Percentiles rank a stretch among this genome's conserved stretches.
These are phyloP conservation scores for Ustilago lituana DNA, from an alignment of 1,284 basidiomycete species.

Conservation along the genomic window DNA sequence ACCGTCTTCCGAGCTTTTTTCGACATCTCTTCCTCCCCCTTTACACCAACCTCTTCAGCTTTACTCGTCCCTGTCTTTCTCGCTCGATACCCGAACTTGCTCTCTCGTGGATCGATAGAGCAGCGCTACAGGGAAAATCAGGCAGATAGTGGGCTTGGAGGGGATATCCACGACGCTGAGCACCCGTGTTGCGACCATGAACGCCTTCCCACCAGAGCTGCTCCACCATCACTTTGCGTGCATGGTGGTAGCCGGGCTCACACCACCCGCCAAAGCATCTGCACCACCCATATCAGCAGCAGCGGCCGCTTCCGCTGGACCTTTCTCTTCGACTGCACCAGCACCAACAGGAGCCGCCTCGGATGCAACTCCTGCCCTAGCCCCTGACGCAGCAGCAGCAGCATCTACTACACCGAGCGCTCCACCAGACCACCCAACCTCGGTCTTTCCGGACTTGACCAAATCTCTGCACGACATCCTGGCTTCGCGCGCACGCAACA, in stretches of 20 bases:
- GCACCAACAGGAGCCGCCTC: constrained; percentile 10
- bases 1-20: constrained; percentile 13
- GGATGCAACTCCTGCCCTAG: not conserved
- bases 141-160: too few relatives aligned
- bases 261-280: constrained; percentile 20
- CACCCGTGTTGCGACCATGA: constrained; percentile 49
- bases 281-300: constrained; percentile 8
- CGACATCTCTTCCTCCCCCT: too few relatives aligned
- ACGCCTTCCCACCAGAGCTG: constrained; percentile 60
- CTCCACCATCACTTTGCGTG: constrained; percentile 61
- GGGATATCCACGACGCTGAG: too few relatives aligned
- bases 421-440: constrained; percentile 23
- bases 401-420: too few relatives aligned
- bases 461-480: constrained; percentile 48
- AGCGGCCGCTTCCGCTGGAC: constrained; percentile 4
- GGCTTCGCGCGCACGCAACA: constrained; percentile 37
- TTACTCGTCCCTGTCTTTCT: too few relatives aligned
- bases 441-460: constrained; percentile 41
- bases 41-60: too few relatives aligned
- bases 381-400: not conserved
- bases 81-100: too few relatives aligned
- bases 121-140: too few relatives aligned
- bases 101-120: too few relatives aligned
- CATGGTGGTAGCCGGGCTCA: constrained; percentile 59
- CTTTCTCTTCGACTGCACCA: too few relatives aligned